These are phyloP conservation scores for Blastomyces parvus DNA, from an alignment of 2,329 filamentous ascomycete species.

Conservation along the genomic window DNA sequence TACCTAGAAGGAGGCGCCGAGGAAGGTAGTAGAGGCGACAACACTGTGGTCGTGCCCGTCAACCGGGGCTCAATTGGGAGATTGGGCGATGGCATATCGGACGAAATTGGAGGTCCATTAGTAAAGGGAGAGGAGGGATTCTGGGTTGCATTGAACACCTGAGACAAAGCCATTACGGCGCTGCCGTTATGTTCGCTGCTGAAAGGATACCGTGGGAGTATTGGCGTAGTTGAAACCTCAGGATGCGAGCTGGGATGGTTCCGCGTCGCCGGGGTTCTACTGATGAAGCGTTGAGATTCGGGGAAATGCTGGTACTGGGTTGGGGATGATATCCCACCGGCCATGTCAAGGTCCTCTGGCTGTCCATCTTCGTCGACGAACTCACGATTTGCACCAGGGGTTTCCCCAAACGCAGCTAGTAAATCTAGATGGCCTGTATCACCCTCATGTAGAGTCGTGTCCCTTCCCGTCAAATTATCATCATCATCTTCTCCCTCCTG, in stretches of 20 bases:
- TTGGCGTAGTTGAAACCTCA: constrained; percentile 29
- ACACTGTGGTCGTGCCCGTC: constrained; percentile 23
- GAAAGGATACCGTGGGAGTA: constrained; percentile 36
- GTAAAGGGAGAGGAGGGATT: constrained; percentile 39
- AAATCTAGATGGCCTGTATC: constrained; percentile 38
- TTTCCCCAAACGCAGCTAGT: constrained; percentile 30
- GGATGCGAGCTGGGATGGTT: constrained; percentile 28
- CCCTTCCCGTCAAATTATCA: constrained; percentile 21
- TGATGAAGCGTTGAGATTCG: constrained; percentile 39
- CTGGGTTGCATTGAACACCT: constrained; percentile 42
- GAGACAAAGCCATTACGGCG: constrained; percentile 36
- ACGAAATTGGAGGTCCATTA: constrained; percentile 28
- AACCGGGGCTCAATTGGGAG: constrained; percentile 35
- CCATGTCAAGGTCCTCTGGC: constrained; percentile 54
- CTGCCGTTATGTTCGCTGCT: constrained; percentile 29
- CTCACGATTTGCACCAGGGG: constrained; percentile 17
- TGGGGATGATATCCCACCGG: constrained; percentile 52
- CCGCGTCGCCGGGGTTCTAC: constrained; percentile 33
- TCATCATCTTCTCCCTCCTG: constrained; percentile 12
- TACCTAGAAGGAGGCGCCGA: constrained; percentile 28
- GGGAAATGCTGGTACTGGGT: constrained; percentile 34
- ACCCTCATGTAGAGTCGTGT: constrained; percentile 32
- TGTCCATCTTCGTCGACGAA: neutral
- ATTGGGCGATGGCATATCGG: constrained; percentile 43
- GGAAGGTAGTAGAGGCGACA: constrained; percentile 30